Conservation (phyloP, 805 yeast species). For the Kuraishia piskuri region DNA sequence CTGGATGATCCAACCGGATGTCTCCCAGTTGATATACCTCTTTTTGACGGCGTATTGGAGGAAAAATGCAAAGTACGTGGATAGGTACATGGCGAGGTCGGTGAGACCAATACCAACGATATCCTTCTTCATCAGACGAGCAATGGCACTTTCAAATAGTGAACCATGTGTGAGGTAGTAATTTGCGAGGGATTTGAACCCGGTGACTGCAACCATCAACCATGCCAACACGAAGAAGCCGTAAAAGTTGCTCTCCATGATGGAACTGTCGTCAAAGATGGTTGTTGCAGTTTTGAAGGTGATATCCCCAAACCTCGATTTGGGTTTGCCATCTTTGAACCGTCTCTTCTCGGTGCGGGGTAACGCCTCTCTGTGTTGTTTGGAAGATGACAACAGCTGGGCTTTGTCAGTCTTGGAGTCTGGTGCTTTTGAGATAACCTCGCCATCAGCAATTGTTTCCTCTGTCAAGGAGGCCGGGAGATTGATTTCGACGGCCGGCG, state of each 20-base stretch:
- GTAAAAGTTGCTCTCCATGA: conserved; percentile 44
- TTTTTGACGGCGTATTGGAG: conserved; percentile 48
- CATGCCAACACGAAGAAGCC: conserved; percentile 81
- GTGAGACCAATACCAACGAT: conserved; percentile 60
- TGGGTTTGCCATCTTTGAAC: conserved; percentile 25
- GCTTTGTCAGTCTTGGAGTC: neutral
- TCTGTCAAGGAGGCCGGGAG: neutral
- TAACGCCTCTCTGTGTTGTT: neutral
- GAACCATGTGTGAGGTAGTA: conserved; percentile 39
- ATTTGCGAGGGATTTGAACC: conserved; percentile 44
- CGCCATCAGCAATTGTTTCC: neutral
- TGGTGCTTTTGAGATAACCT: neutral
- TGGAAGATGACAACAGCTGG: neutral
- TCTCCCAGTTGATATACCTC: conserved; percentile 48
- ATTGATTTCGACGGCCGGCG: neutral
- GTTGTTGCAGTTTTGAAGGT: conserved; percentile 33
- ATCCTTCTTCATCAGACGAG: conserved; percentile 50
- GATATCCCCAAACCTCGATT: conserved; percentile 49
- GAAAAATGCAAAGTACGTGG: conserved; percentile 50
- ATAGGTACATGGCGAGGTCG: conserved; percentile 67
- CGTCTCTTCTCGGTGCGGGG: conserved; percentile 5
- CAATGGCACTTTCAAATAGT: conserved; percentile 42
- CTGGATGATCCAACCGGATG: conserved; percentile 57
- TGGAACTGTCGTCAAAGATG: conserved; percentile 44
- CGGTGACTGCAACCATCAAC: conserved; percentile 53